These are phyloP conservation scores for Pleurotus salmoneostramineus DNA, from an alignment of 768 basidiomycete species.

Conservation along the genomic window DNA sequence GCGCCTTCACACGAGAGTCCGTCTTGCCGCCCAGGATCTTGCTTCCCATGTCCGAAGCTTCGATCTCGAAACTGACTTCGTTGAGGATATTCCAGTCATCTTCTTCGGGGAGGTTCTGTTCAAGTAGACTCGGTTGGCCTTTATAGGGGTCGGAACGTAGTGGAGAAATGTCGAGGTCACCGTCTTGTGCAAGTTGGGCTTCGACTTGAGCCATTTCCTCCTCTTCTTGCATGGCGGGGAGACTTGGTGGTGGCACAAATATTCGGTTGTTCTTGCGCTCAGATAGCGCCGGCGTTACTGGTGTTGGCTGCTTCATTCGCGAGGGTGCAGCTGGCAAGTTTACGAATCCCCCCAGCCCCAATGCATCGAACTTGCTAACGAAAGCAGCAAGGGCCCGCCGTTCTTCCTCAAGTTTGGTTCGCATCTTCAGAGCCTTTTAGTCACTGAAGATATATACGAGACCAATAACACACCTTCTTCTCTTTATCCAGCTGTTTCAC, in stretches of 20 bases:
- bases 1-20: slow-evolving; percentile 10
- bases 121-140: slow-evolving; percentile 48
- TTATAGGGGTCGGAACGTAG: slow-evolving; percentile 40
- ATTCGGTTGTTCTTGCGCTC: slow-evolving; percentile 37
- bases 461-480: slow-evolving; percentile 45
- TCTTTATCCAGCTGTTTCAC: slow-evolving; percentile 77
- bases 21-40: slow-evolving; percentile 8
- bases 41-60: slow-evolving; percentile 18
- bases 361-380: slow-evolving; percentile 77
- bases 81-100: slow-evolving; percentile 42
- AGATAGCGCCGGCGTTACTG: slow-evolving; percentile 44
- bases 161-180: slow-evolving; percentile 45
- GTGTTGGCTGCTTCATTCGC: slow-evolving; percentile 45
- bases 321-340: slow-evolving; percentile 28
- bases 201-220: slow-evolving; percentile 19
- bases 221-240: slow-evolving; percentile 1
- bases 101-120: slow-evolving; percentile 50
- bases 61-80: slow-evolving; percentile 54
- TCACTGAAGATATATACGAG: slow-evolving; percentile 5
- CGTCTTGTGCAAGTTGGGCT: slow-evolving; percentile 17
- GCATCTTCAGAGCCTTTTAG: slow-evolving; percentile 28
- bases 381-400: slow-evolving; percentile 75
- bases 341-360: slow-evolving; percentile 42
- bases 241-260: not conserved
- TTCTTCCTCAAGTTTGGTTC: slow-evolving; percentile 71